Conservation (phyloP, 441 rosid species). For the Manihot esculenta region DNA sequence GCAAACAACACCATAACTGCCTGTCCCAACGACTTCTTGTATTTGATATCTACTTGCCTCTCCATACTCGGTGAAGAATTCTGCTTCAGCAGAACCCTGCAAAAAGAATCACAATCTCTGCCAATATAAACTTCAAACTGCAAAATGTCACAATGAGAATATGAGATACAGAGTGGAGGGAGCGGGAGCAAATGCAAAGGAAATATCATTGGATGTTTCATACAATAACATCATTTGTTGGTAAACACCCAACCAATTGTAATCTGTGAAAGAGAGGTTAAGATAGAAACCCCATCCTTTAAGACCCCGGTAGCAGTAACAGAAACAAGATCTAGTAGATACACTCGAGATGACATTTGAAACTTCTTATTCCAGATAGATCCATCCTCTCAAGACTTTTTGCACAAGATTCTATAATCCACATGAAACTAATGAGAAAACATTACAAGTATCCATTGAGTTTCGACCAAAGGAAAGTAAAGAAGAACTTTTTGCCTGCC, state of each 20-base stretch:
- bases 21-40: conserved; percentile 94
- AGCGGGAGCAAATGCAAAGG: neutral
- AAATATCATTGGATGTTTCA: neutral
- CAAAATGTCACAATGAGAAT: neutral
- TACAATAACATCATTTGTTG: neutral
- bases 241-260: neutral
- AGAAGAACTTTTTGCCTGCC: neutral
- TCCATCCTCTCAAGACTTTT: neutral
- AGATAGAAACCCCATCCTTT: neutral
- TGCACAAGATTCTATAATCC: neutral
- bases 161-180: conserved; percentile 1
- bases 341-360: neutral
- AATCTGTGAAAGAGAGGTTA: neutral
- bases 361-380: neutral
- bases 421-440: neutral
- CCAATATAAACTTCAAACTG: neutral
- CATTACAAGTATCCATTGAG: neutral
- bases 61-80: conserved; percentile 97
- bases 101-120: conserved; percentile 3
- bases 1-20: conserved; percentile 96
- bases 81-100: conserved; percentile 63
- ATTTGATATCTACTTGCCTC: conserved; percentile 83
- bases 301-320: neutral
- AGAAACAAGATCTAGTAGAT: neutral
- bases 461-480: neutral